These are phyloP conservation scores for Petunia hybrid DNA, from an alignment of 305 asterid species.

Conservation along the genomic window DNA sequence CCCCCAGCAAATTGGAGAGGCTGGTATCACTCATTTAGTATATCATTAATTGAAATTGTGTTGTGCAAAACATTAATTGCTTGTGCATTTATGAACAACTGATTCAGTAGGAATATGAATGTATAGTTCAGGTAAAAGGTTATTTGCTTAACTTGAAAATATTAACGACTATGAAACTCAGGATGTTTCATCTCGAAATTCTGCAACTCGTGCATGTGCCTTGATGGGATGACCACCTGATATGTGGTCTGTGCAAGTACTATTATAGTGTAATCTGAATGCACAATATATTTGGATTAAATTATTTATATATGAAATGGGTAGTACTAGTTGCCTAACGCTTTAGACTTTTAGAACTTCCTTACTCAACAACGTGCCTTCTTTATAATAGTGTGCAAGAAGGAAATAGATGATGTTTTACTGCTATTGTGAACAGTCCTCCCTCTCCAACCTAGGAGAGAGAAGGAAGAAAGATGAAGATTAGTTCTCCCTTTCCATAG, in stretches of 20 bases:
- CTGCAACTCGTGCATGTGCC: not conserved
- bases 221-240: not conserved
- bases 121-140: not conserved
- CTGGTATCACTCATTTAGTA: not conserved
- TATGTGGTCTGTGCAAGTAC: conserved; percentile 1
- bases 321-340: not conserved
- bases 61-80: not conserved
- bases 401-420: not conserved
- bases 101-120: not conserved
- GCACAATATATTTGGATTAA: not conserved
- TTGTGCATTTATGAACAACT: not conserved
- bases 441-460: conserved; percentile 15
- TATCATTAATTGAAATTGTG: not conserved
- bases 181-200: not conserved
- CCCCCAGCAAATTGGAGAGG: too few species aligned
- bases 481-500: not conserved
- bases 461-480: conserved; percentile 1
- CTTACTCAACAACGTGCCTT: not conserved
- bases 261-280: not conserved
- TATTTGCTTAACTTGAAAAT: not conserved
- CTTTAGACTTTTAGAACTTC: conserved; percentile 10
- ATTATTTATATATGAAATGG: not conserved
- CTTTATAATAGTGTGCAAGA: not conserved
- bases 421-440: not conserved
- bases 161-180: not conserved